phyloP scores from a whole-genome alignment of 176 grass and related monocot genomes.

The Triticum turgidum region DNA sequence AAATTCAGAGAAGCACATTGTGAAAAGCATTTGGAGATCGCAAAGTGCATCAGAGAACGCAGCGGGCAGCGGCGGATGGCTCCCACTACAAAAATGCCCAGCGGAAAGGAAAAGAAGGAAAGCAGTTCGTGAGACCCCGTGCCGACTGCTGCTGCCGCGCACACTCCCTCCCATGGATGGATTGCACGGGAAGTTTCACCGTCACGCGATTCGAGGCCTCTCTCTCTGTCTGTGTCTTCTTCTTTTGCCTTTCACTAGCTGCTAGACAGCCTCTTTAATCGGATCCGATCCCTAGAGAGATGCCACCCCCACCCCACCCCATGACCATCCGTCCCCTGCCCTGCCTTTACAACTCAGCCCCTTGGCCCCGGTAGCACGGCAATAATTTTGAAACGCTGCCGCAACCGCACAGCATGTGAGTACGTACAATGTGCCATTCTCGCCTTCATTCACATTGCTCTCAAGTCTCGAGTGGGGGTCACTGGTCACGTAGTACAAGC shows the following conservation, averaged over 20 bases:
- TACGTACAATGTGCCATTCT: neutral
- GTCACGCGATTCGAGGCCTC: neutral
- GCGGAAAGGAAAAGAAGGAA: neutral
- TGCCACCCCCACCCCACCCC: slow-evolving; percentile 22
- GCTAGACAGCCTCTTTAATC: slow-evolving; percentile 40
- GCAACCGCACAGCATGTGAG: slow-evolving; percentile 17
- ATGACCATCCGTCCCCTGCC: neutral
- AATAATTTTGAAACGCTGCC: slow-evolving; percentile 15
- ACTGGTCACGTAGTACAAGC: slow-evolving; percentile 5
- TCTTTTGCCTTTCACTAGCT: slow-evolving; percentile 46
- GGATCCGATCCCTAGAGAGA: slow-evolving; percentile 43
- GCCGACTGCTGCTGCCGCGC: neutral
- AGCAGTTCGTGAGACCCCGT: slow-evolving; percentile 9
- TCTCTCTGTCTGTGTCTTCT: neutral
- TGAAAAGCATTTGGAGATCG: neutral
- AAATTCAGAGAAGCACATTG: neutral
- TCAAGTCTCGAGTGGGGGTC: slow-evolving; percentile 39
- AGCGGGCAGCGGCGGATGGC: neutral
- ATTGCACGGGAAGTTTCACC: slow-evolving; percentile 26
- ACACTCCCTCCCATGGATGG: neutral
- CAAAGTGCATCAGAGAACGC: slow-evolving; percentile 11
- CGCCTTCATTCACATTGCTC: slow-evolving; percentile 19
- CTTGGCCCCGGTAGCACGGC: slow-evolving; percentile 34
- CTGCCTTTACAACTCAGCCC: slow-evolving; percentile 45
- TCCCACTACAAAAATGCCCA: slow-evolving; percentile 10